Percentiles rank a stretch among this genome's conserved stretches.
phyloP scores from a whole-genome alignment of 2,329 filamentous ascomycete genomes.

The Myriosclerotinia scirpicola region DNA sequence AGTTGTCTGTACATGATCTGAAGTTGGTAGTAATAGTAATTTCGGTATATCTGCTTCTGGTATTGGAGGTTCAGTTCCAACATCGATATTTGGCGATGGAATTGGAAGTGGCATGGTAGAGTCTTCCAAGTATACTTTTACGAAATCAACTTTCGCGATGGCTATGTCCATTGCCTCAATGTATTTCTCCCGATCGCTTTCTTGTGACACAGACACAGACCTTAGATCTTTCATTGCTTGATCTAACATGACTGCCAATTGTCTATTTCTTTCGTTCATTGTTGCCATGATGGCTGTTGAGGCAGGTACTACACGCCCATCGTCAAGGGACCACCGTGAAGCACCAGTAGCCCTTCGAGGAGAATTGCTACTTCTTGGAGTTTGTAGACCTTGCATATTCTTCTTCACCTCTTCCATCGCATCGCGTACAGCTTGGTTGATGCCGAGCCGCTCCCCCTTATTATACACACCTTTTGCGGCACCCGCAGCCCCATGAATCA shows the following conservation, averaged over 20 bases:
- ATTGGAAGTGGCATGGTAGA: slow-evolving; percentile 52
- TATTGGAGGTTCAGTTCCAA: neutral
- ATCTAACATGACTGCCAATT: slow-evolving; percentile 67
- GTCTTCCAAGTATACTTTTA: slow-evolving; percentile 62
- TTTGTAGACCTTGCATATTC: slow-evolving; percentile 69
- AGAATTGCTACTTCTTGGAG: slow-evolving; percentile 47
- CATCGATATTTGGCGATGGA: slow-evolving; percentile 7
- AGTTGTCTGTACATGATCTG: slow-evolving; percentile 12
- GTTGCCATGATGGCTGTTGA: slow-evolving; percentile 47
- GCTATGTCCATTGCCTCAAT: slow-evolving; percentile 58
- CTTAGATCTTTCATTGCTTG: slow-evolving; percentile 64
- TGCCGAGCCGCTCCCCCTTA: slow-evolving; percentile 71
- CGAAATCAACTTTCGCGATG: slow-evolving; percentile 63
- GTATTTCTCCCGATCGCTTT: slow-evolving; percentile 45
- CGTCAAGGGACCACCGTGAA: slow-evolving; percentile 39
- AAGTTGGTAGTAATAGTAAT: slow-evolving; percentile 18
- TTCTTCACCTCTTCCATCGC: slow-evolving; percentile 77
- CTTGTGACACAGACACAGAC: slow-evolving; percentile 54
- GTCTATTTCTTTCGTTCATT: slow-evolving; percentile 65
- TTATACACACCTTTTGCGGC: slow-evolving; percentile 75
- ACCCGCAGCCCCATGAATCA: slow-evolving; percentile 74
- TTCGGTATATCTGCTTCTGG: slow-evolving; percentile 20
- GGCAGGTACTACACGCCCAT: slow-evolving; percentile 34
- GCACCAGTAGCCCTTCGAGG: slow-evolving; percentile 33
- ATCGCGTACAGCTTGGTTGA: slow-evolving; percentile 78